Evolutionary conservation across 106 monocot genomes (phyloP).

Genomic region (Dactylorhiza incarnata): DNA sequence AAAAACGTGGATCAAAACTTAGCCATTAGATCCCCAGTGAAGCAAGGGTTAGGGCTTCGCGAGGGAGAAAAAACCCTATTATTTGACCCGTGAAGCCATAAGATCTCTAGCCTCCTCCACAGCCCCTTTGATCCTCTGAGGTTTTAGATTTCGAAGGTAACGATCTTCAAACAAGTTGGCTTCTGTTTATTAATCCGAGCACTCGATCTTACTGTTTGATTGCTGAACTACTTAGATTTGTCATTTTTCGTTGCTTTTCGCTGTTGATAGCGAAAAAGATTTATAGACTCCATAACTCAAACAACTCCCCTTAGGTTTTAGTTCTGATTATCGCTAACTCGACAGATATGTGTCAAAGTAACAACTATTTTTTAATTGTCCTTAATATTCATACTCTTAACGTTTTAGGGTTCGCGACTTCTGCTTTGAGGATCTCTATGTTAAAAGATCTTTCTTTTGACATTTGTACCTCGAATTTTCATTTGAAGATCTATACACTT

Average conservation of each 20-base stretch:
- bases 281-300: no score
- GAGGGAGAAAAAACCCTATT: neutral
- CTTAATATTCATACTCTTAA: neutral
- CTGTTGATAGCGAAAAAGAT: neutral
- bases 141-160: neutral
- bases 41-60: neutral
- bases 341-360: constrained; percentile 41
- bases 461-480: no score
- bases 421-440: no score
- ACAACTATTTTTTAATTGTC: constrained; percentile 7
- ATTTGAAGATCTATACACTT: no score
- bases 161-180: neutral
- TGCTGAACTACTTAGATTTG: neutral
- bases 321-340: constrained; percentile 9
- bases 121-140: neutral
- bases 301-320: constrained; percentile 43
- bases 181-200: neutral
- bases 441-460: no score
- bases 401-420: neutral
- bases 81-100: no score
- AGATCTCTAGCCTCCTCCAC: no score
- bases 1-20: neutral
- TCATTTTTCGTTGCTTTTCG: neutral
- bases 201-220: neutral
- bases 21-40: neutral